Percentiles rank a stretch among this genome's conserved stretches.
Evolutionary conservation across 352 stramenopile species (phyloP).

Genomic region (Globisporangium radiosum): DNA sequence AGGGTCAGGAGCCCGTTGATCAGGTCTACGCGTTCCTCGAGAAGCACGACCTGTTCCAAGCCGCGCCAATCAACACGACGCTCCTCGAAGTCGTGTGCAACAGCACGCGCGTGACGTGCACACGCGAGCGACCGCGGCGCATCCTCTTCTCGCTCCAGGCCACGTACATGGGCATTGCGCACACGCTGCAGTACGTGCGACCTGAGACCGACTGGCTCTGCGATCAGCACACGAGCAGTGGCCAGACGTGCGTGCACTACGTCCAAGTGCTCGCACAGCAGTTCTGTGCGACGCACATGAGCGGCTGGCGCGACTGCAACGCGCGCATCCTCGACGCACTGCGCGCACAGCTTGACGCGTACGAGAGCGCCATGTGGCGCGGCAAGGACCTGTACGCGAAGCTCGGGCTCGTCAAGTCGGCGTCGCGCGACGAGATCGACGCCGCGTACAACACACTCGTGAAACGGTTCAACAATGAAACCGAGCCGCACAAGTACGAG

Average conservation of each 20-base stretch:
- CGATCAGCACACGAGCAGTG: conserved; percentile 29
- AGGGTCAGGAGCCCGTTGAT: conserved; percentile 74
- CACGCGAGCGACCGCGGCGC: conserved; percentile 41
- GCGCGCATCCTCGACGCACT: conserved; percentile 54
- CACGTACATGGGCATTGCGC: conserved; percentile 55
- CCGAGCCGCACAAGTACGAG: conserved; percentile 77
- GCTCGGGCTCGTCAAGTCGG: conserved; percentile 66
- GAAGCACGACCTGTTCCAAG: conserved; percentile 83
- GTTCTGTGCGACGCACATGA: conserved; percentile 76
- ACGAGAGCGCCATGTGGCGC: conserved; percentile 73
- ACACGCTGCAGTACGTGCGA: conserved; percentile 74
- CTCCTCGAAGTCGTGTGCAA: conserved; percentile 66
- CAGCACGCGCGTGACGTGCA: conserved; percentile 56
- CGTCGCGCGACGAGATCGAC: conserved; percentile 68
- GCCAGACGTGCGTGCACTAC: conserved; percentile 69
- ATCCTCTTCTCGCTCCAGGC: conserved; percentile 78
- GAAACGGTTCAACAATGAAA: conserved; percentile 84
- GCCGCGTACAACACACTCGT: conserved; percentile 73
- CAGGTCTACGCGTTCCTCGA: conserved; percentile 83
- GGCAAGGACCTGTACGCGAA: conserved; percentile 79
- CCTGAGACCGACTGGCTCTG: conserved; percentile 77
- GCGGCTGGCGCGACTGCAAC: conserved; percentile 48
- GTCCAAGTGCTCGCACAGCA: conserved; percentile 51
- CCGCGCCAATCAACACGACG: conserved; percentile 67
- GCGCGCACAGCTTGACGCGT: conserved; percentile 49